Evolutionary conservation across 2,329 filamentous ascomycete genomes (phyloP), one percentile per base, ranked within the genome.

Genomic region (Fusarium dlaminii): DNA sequence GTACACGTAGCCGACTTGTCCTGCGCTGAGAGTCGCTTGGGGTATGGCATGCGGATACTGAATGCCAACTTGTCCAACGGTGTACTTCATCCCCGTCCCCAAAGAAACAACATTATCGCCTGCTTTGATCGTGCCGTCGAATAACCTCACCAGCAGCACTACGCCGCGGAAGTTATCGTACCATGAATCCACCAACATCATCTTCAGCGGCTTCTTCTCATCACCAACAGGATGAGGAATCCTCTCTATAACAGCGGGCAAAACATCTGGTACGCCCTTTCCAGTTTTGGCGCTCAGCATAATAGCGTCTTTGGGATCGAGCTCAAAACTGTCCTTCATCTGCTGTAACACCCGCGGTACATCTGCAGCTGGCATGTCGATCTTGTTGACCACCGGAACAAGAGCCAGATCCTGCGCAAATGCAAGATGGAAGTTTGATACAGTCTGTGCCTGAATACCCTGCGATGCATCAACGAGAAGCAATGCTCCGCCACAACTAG

Each of bases 361-460:
- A 79, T 99, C 96, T 12, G 96, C 94, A 17, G 95, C 94, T 2
- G 93, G 92, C 79, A 99, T 89, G 81, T 99, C 96, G 61, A 99
- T 93, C 86, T 99, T 99, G 86, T 99, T 99, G 79, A 99, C 90
- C 30, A 99, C 94, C 0, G 96, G 96, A 8, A 99, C 90, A 70
- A 99, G 89, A 29, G 91, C 88, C 58, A 99, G 85, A 22, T 94
- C 94, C 82, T 98, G 94, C 4, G 96, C 92, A 83, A 99, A 99
- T 13, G 96, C 96, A 30, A 98, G 90, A 81, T 98, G 98, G 84
- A 99, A 99, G 83, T 99, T 99, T 70, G 96, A 96, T 14, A 99
- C 96, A 0, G 96, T 99, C 86, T 99, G 96, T 10, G 96, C 96
- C 84, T 99, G 96, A 6, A 99, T 92, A 51, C 96, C 96, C 83